Percentiles rank a stretch among this genome's conserved stretches.
phyloP scores from a whole-genome alignment of 208 protist genomes.

The Herpetomonas muscarum region DNA sequence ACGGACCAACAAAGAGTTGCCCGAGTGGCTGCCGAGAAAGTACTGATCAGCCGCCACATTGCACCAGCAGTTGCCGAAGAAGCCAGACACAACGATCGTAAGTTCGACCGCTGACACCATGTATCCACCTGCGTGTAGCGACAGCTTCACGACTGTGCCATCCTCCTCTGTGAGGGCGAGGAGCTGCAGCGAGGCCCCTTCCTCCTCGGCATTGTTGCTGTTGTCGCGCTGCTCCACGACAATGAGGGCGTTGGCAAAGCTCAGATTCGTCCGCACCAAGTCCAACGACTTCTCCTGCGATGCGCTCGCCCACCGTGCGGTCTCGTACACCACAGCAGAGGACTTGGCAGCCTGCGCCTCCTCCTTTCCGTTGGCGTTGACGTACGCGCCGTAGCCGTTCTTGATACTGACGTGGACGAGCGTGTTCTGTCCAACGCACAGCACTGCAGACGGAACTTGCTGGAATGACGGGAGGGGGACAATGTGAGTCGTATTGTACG shows the following conservation, averaged over 20 bases:
- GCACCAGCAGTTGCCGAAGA: constrained; percentile 31
- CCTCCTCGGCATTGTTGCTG: not conserved
- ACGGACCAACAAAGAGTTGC: constrained; percentile 54
- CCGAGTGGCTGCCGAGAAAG: constrained; percentile 57
- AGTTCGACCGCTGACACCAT: constrained; percentile 35
- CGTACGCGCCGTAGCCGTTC: constrained; percentile 64
- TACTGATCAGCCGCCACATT: constrained; percentile 13
- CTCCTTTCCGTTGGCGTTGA: constrained; percentile 73
- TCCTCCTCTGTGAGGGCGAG: constrained; percentile 70
- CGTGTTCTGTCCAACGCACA: constrained; percentile 70
- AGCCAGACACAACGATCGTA: constrained; percentile 52
- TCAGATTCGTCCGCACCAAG: constrained; percentile 63
- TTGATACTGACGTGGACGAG: constrained; percentile 81
- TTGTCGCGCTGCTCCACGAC: constrained; percentile 9
- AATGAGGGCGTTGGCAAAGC: constrained; percentile 49
- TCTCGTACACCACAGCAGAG: constrained; percentile 33
- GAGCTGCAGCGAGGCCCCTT: constrained; percentile 23
- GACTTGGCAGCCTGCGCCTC: constrained; percentile 51
- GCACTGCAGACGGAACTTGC: constrained; percentile 60
- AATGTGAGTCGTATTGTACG: constrained; percentile 81
- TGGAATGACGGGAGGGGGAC: constrained; percentile 54
- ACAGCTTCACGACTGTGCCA: constrained; percentile 59
- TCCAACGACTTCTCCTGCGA: constrained; percentile 39
- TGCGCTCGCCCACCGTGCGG: constrained; percentile 43
- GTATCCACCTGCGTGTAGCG: constrained; percentile 42